These are phyloP conservation scores for Neonectria neomacrospora DNA, from an alignment of 2,329 filamentous ascomycete species.

Conservation along the genomic window DNA sequence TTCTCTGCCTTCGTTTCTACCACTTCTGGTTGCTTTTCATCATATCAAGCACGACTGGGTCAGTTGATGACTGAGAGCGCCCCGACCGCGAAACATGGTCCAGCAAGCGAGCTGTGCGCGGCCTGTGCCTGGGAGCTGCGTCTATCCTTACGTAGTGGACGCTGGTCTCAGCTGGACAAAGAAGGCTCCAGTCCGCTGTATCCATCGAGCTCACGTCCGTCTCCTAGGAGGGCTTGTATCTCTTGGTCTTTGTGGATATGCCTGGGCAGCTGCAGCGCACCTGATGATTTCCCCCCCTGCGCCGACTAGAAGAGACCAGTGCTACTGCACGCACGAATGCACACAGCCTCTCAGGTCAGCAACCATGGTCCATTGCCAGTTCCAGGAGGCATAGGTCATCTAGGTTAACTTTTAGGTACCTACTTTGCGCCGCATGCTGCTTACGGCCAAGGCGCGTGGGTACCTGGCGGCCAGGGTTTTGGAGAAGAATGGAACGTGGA, in stretches of 20 bases:
- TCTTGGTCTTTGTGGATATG: constrained; percentile 19
- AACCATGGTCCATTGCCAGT: constrained; percentile 19
- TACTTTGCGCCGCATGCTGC: constrained; percentile 20
- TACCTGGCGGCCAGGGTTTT: constrained; percentile 18
- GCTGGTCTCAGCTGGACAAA: constrained; percentile 18
- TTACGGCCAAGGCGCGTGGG: constrained; percentile 27
- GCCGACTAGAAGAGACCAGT: constrained; percentile 19
- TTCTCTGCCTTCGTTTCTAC: background rate
- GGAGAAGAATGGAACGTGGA: constrained; percentile 38
- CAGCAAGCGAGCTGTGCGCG: constrained; percentile 37
- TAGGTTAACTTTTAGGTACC: no score
- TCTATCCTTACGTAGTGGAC: constrained; percentile 12
- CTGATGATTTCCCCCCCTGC: constrained; percentile 39
- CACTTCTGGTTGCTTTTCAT: background rate
- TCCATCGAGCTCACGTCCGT: constrained; percentile 2
- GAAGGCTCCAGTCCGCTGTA: background rate
- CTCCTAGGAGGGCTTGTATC: background rate
- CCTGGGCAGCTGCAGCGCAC: constrained; percentile 31
- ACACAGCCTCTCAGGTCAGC: constrained; percentile 31
- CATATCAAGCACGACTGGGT: background rate
- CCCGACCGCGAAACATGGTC: constrained; percentile 19
- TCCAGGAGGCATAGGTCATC: no score
- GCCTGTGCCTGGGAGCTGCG: constrained; percentile 28
- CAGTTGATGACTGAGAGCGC: constrained; percentile 5
- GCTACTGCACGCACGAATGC: constrained; percentile 19